Conservation (phyloP, 495 filamentous ascomycete species). For the Aspergillus bridgeri region DNA sequence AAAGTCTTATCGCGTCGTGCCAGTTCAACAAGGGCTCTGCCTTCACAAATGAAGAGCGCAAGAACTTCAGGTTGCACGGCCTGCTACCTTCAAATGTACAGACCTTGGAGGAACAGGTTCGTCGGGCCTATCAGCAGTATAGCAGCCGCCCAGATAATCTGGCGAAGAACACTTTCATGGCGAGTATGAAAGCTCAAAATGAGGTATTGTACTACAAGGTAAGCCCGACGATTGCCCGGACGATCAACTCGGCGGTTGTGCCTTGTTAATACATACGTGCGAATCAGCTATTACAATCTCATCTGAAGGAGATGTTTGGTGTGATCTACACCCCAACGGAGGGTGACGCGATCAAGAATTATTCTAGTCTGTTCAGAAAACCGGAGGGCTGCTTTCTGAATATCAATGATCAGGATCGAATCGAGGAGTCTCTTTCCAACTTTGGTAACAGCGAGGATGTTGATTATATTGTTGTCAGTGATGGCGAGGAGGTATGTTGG, state of each 20-base stretch:
- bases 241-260: no score
- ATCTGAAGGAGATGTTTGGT: conserved; percentile 82
- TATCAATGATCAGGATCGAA: conserved; percentile 47
- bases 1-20: conserved; percentile 60
- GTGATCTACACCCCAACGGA: conserved; percentile 90
- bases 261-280: no score
- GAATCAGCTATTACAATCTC: conserved; percentile 55
- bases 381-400: conserved; percentile 70
- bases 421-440: conserved; percentile 60
- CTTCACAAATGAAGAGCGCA: conserved; percentile 65
- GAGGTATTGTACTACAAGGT: conserved; percentile 72
- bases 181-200: conserved; percentile 78
- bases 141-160: conserved; percentile 54
- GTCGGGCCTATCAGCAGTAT: conserved; percentile 81
- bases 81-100: conserved; percentile 70
- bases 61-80: conserved; percentile 65
- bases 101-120: conserved; percentile 74
- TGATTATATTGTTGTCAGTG: conserved; percentile 87
- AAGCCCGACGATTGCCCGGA: not conserved
- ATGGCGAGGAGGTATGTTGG: conserved; percentile 57
- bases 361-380: conserved; percentile 70
- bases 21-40: conserved; percentile 85
- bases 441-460: conserved; percentile 72
- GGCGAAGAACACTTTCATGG: conserved; percentile 80
- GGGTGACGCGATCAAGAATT: conserved; percentile 86